Evolutionary conservation across 768 basidiomycete genomes (phyloP), one percentile per base, ranked within the genome.

Genomic region (Kwoniella europaea): DNA sequence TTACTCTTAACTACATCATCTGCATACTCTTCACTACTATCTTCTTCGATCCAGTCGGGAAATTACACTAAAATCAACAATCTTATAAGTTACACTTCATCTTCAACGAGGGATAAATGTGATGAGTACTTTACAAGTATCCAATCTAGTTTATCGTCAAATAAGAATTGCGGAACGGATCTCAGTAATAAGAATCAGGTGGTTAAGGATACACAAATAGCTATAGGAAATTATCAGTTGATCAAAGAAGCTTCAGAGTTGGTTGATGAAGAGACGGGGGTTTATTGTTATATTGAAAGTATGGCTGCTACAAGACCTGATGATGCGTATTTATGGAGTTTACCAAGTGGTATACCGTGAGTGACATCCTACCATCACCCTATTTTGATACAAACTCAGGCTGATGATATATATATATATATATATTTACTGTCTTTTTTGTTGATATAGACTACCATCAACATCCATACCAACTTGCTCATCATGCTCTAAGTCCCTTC

Each of bases 201-300:
- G 16, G 76, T 76, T 20, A 46, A 55, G 12, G 73, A 77, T 22
- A 73, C 75, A 0, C 42, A 66, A 24, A 42, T 24, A 5, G 78
- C 78, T 13, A 29, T 81, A 20, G 78, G 76, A 15, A 77, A 71
- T 58, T 75, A 77, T 56, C 68, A 42, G 24, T 52, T 81, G 6
- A 73, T 81, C 69, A 52, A 75, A 16, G 58, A 65, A 52, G 71
- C 75, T 16, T 72, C 67, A 10, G 66, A 56, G 0, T 57, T 81
- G 60, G 22, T 68, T 6, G 63, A 77, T 63, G 69, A 73, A 15
- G 52, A 52, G 10, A 68, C 71, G 13, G 79, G 79, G 5, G 58
- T 41, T n/a, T 79, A 76, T 64, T 81, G 79, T 65, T 81, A 77
- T 63, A 64, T 81, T 3, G 67, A 79, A 13, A 76, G 76, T n/a